A percentile compares a stretch with the other conserved stretches of the same genome.
phyloP scores from a whole-genome alignment of 805 yeast genomes.

The Pichia cephalocereana region DNA sequence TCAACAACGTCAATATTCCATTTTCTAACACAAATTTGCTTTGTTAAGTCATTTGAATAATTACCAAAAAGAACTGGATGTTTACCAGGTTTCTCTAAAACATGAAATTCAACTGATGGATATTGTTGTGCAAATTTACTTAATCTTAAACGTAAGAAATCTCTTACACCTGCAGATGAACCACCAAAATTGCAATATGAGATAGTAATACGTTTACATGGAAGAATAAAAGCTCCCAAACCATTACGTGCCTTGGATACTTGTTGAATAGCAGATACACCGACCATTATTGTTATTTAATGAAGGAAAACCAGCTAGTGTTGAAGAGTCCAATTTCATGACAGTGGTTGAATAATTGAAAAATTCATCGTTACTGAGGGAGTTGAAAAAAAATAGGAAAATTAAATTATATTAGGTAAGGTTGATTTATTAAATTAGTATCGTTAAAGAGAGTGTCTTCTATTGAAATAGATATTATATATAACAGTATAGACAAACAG shows the following conservation, averaged over 20 bases:
- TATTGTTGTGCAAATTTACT: slow-evolving; percentile 47
- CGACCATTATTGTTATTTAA: slow-evolving; percentile 16
- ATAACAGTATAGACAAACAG: background rate
- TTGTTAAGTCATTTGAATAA: slow-evolving; percentile 29
- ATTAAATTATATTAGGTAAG: too few species aligned
- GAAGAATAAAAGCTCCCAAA: slow-evolving; percentile 60
- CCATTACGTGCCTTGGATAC: slow-evolving; percentile 65
- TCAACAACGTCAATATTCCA: slow-evolving; percentile 51
- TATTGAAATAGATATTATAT: too few species aligned
- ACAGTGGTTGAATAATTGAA: background rate
- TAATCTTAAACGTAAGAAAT: slow-evolving; percentile 48
- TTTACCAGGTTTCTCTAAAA: slow-evolving; percentile 56
- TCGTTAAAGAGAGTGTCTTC: too few species aligned
- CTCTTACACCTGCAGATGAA: slow-evolving; percentile 72
- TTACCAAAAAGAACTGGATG: slow-evolving; percentile 70
- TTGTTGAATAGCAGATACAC: slow-evolving; percentile 50
- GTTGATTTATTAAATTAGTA: too few species aligned
- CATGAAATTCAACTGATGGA: slow-evolving; percentile 63
- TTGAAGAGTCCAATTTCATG: background rate
- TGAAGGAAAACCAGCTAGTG: background rate
- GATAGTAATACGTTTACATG: slow-evolving; percentile 66
- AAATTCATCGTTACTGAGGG: too few species aligned
- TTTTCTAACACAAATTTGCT: slow-evolving; percentile 65
- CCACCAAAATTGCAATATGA: slow-evolving; percentile 96
- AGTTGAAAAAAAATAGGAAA: too few species aligned